Conservation (phyloP, 257 asterid genomes). For the Thymus mandschuricus region DNA sequence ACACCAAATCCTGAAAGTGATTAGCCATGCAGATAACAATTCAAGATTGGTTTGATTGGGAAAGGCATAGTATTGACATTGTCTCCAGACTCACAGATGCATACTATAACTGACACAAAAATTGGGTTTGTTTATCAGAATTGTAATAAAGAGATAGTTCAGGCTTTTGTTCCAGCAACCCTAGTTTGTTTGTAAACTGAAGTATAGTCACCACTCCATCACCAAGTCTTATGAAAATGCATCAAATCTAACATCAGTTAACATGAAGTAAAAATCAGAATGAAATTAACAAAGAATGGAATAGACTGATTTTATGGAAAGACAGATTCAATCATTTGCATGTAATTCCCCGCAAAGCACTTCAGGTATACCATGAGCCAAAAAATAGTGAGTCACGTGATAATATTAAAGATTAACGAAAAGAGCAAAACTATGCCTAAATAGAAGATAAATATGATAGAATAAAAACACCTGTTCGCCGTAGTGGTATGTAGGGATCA, state of each 20-base stretch:
- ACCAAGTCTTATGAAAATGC: not conserved
- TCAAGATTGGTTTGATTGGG: no score
- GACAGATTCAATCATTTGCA: constrained; percentile 7
- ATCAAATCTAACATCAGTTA: not conserved
- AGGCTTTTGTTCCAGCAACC: no score
- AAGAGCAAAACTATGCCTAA: constrained; percentile 10
- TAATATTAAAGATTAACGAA: constrained; percentile 15
- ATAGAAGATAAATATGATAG: constrained; percentile 27
- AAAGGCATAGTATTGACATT: no score
- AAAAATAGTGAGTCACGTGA: not conserved
- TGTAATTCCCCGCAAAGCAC: constrained; percentile 12
- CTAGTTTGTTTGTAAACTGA: no score
- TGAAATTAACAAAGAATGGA: constrained; percentile 13
- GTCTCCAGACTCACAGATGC: no score
- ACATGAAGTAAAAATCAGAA: constrained; percentile 21
- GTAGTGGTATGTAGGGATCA: constrained; percentile 74
- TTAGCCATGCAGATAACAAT: no score
- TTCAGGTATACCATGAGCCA: constrained; percentile 15
- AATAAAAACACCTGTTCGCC: constrained; percentile 74
- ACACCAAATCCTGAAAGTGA: no score
- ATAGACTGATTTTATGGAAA: constrained; percentile 1
- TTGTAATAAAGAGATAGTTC: not conserved
- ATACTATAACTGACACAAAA: no score
- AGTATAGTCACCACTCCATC: not conserved
- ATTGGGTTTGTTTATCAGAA: no score